Base-by-base conservation (phyloP, 75 land plant species). In the Sequoiadendron giganteum region DNA sequence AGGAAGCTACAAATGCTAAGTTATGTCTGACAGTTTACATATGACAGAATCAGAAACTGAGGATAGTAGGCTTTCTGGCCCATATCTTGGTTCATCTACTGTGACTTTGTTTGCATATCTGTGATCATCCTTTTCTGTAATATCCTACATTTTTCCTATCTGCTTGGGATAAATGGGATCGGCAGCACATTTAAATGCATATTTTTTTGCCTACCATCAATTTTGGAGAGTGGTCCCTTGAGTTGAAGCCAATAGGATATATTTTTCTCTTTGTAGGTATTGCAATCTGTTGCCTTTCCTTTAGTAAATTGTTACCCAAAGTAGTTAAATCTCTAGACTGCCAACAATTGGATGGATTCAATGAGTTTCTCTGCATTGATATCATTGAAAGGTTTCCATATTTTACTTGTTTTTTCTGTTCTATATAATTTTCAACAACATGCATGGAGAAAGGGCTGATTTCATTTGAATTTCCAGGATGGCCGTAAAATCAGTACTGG, bases 401-500 rank as follows among this genome's bases (percentile, higher is more conserved):
- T 43, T 80, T 10, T 80, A 19, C 30, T 80, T 80, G 0, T 80
- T 42, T 80, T 6, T 21, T 19, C 47, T 42, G 45, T 43, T 47
- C 10, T 45, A 43, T 82, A 43, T 40, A 10, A 28, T 10, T 16
- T 82, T 19, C 30, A 21, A 48, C 0, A 45, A 43, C 30, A 82
- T 54, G 54, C 49, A n/a, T 61, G 36, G 34, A 38, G 42, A 70
- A 43, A 58, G 76, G 90, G 39, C 55, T 88, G 61, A 87, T 56
- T 42, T 88, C 28, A 70, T 88, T 36, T 43, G 39, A 54, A 34
- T 18, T 40, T 80, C 78, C 88, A 98, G 99, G 99, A 95, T 89
- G 99, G 96, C 25, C 95, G 99, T 56, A 95, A 93, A 61, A 93
- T 98, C 86, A 83, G 87, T 82, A 90, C 97, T 83, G 99, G 99